phyloP scores from a whole-genome alignment of 306 rosid species.

The Sicyos edulis region DNA sequence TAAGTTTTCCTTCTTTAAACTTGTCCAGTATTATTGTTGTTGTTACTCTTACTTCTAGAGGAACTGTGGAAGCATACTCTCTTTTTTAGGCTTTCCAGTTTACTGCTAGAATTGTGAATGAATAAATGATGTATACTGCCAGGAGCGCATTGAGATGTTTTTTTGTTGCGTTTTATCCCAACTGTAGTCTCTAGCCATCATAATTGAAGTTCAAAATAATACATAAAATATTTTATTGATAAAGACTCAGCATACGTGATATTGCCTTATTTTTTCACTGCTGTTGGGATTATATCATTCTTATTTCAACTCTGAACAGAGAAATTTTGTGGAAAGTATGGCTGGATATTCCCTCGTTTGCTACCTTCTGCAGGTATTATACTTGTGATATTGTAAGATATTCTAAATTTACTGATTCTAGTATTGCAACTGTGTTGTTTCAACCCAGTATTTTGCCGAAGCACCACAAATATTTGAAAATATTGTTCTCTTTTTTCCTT shows the following conservation, averaged over 20 bases:
- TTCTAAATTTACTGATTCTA: not conserved
- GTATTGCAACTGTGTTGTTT: not conserved
- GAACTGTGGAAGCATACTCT: not conserved
- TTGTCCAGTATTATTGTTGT: not conserved
- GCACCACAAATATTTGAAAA: not conserved
- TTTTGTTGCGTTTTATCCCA: not conserved
- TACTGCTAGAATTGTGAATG: not conserved
- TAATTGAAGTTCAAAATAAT: not conserved
- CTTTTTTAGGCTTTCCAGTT: not conserved
- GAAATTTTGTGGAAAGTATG: conserved; percentile 99
- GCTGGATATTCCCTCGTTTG: conserved; percentile 99
- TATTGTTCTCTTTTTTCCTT: too few species aligned
- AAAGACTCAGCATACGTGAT: not conserved
- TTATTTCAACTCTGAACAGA: conserved; percentile 43
- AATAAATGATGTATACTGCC: not conserved
- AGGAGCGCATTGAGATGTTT: not conserved
- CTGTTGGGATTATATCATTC: conserved; percentile 13
- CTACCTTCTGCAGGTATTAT: conserved; percentile 84
- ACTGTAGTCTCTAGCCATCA: too few species aligned
- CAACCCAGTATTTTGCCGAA: not conserved
- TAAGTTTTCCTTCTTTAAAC: not conserved
- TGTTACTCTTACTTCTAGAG: not conserved
- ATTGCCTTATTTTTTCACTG: not conserved
- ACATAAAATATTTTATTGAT: not conserved
- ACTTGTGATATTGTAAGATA: not conserved